Evolutionary conservation across 371 early-diverging fungal species (phyloP).

Genomic region (Sporodiniella umbellata): DNA sequence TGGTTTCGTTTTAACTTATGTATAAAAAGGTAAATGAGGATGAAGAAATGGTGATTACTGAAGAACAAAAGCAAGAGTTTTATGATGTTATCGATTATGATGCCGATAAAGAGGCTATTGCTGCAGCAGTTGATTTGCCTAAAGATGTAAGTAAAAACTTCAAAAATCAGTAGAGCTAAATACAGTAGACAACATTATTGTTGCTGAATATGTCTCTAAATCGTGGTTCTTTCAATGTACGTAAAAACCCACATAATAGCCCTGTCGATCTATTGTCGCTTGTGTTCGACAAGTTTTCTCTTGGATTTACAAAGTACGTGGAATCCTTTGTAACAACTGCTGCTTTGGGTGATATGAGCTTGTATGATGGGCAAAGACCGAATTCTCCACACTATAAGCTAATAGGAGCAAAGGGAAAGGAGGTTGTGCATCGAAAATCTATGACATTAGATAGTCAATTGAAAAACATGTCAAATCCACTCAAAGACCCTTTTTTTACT

Average conservation of each 20-base stretch:
- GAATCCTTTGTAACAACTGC: conserved; percentile 71
- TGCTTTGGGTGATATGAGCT: conserved; percentile 72
- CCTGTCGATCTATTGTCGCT: conserved; percentile 58
- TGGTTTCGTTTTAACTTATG: not conserved
- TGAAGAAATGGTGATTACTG: conserved; percentile 53
- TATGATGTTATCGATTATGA: conserved; percentile 96
- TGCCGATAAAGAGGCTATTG: conserved; percentile 66
- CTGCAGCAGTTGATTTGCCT: conserved; percentile 69
- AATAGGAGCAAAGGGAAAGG: conserved; percentile 75
- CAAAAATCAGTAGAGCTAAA: not conserved
- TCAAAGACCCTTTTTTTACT: conserved; percentile 75
- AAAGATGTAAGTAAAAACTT: conserved; percentile 57
- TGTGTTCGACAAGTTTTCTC: conserved; percentile 64
- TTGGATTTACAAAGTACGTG: conserved; percentile 56
- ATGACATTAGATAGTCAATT: conserved; percentile 21
- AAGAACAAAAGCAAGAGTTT: conserved; percentile 81
- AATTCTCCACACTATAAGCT: conserved; percentile 79
- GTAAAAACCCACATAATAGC: conserved; percentile 61
- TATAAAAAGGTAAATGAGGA: conserved; percentile 17
- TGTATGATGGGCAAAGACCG: conserved; percentile 77
- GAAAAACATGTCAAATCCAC: conserved; percentile 7
- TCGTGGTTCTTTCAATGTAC: conserved; percentile 83
- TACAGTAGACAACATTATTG: conserved; percentile 56
- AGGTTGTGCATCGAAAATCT: conserved; percentile 19
- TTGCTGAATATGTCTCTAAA: conserved; percentile 70